Evolutionary conservation across 371 early-diverging fungal genomes (phyloP).

Genomic region (Mucor saturninus): DNA sequence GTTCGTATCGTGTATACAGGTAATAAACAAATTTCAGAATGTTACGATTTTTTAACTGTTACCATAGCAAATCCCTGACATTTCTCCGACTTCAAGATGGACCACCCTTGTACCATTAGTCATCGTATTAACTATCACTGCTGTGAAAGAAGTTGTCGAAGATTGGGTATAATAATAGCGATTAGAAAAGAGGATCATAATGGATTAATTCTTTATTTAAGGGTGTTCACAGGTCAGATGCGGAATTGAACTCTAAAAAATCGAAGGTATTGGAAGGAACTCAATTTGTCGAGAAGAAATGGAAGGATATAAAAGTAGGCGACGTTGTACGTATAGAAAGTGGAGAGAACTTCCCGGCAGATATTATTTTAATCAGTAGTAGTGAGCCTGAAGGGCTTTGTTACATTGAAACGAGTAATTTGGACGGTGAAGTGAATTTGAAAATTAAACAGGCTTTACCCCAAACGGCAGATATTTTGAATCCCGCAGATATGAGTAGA

Average conservation of each 20-base stretch:
- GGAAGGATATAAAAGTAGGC: slow-evolving; percentile 80
- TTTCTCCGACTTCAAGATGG: slow-evolving; percentile 81
- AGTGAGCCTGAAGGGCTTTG: slow-evolving; percentile 83
- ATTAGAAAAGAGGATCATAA: neutral
- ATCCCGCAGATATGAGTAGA: slow-evolving; percentile 54
- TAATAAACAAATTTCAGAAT: slow-evolving; percentile 23
- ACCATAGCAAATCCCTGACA: slow-evolving; percentile 78
- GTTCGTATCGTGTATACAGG: slow-evolving; percentile 86
- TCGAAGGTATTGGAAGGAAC: slow-evolving; percentile 61
- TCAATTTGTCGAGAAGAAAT: slow-evolving; percentile 61
- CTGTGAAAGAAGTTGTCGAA: slow-evolving; percentile 95
- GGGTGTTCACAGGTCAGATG: slow-evolving; percentile 62
- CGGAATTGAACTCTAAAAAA: slow-evolving; percentile 67
- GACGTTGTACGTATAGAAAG: slow-evolving; percentile 87
- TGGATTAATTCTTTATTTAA: neutral
- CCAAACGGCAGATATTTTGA: slow-evolving; percentile 67
- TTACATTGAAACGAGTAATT: slow-evolving; percentile 90
- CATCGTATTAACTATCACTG: slow-evolving; percentile 90
- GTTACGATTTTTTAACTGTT: neutral
- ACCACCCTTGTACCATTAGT: slow-evolving; percentile 92
- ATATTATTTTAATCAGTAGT: slow-evolving; percentile 77
- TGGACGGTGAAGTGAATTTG: slow-evolving; percentile 87
- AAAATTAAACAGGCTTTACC: slow-evolving; percentile 82
- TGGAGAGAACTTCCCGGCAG: slow-evolving; percentile 86
- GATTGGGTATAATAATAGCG: slow-evolving; percentile 70